phyloP scores from a whole-genome alignment of 768 basidiomycete genomes.

The Auriscalpium vulgare region DNA sequence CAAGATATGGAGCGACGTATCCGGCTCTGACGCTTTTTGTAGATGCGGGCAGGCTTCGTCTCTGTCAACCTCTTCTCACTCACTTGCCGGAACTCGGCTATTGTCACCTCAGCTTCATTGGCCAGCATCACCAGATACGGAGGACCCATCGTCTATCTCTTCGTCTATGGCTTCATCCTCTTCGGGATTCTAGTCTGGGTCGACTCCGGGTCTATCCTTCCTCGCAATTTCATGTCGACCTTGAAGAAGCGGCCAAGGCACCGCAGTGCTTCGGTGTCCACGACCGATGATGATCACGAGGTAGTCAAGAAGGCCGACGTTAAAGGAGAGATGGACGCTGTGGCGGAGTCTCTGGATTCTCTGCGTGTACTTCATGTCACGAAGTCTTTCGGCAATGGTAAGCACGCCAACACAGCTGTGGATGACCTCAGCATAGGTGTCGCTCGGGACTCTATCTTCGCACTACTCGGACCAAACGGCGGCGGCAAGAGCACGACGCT shows the following conservation, averaged over 20 bases:
- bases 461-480: slow-evolving; percentile 73
- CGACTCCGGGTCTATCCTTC: slow-evolving; percentile 56
- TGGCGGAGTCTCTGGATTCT: slow-evolving; percentile 41
- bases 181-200: slow-evolving; percentile 61
- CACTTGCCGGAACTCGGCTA: slow-evolving; percentile 50
- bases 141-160: slow-evolving; percentile 68
- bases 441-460: slow-evolving; percentile 54
- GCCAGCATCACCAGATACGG: slow-evolving; percentile 55
- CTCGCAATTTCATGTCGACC: slow-evolving; percentile 19
- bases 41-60: slow-evolving; percentile 66
- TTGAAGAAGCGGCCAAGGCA: not conserved
- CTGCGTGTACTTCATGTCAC: slow-evolving; percentile 56
- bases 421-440: slow-evolving; percentile 70
- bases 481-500: slow-evolving; percentile 81
- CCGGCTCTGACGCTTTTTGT: not conserved
- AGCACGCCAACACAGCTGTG: slow-evolving; percentile 43
- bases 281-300: not conserved
- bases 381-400: slow-evolving; percentile 41
- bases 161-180: slow-evolving; percentile 50
- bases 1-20: not conserved
- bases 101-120: slow-evolving; percentile 38
- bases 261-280: not conserved
- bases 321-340: slow-evolving; percentile 40
- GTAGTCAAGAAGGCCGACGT: slow-evolving; percentile 34
- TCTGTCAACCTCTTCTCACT: slow-evolving; percentile 72